Conservation (phyloP, 352 stramenopile genomes). For the Phytophthora syringae region DNA sequence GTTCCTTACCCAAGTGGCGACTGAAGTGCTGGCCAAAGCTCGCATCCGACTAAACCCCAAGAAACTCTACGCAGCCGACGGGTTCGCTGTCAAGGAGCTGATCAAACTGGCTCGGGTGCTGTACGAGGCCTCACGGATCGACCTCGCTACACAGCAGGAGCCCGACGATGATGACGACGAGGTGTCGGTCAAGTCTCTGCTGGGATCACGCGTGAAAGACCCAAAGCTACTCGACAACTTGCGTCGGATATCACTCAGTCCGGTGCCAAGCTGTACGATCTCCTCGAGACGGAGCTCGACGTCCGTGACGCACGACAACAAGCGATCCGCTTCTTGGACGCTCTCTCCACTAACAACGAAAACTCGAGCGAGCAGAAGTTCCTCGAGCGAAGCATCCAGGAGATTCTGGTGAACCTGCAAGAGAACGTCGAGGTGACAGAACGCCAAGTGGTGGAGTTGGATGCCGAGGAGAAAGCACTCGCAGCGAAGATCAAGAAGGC, state of each 20-base stretch:
- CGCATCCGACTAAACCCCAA: constrained; percentile 95
- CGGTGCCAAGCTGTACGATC: constrained; percentile 91
- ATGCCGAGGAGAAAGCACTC: constrained; percentile 93
- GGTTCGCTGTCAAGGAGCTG: constrained; percentile 93
- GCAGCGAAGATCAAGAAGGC: constrained; percentile 94
- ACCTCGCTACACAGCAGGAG: constrained; percentile 56
- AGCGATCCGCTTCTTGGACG: constrained; percentile 94
- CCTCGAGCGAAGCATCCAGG: constrained; percentile 86
- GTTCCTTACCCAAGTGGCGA: constrained; percentile 91
- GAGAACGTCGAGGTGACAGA: constrained; percentile 90
- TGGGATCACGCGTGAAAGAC: constrained; percentile 85
- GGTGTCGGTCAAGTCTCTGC: constrained; percentile 70
- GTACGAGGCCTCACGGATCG: constrained; percentile 88
- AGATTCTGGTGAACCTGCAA: constrained; percentile 72
- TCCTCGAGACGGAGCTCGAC: constrained; percentile 92
- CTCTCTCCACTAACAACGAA: constrained; percentile 86
- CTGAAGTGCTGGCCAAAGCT: constrained; percentile 89
- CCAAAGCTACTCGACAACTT: constrained; percentile 91
- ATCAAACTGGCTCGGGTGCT: constrained; percentile 95
- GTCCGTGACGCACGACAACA: constrained; percentile 80
- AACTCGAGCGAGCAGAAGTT: constrained; percentile 87
- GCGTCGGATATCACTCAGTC: constrained; percentile 94
- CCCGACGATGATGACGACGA: constrained; percentile 78
- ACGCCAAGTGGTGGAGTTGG: constrained; percentile 91
- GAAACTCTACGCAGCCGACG: constrained; percentile 96